Evolutionary conservation across 306 rosid genomes (phyloP), one percentile per base, ranked within the genome.

Genomic region (Herpetospermum pedunculosum): DNA sequence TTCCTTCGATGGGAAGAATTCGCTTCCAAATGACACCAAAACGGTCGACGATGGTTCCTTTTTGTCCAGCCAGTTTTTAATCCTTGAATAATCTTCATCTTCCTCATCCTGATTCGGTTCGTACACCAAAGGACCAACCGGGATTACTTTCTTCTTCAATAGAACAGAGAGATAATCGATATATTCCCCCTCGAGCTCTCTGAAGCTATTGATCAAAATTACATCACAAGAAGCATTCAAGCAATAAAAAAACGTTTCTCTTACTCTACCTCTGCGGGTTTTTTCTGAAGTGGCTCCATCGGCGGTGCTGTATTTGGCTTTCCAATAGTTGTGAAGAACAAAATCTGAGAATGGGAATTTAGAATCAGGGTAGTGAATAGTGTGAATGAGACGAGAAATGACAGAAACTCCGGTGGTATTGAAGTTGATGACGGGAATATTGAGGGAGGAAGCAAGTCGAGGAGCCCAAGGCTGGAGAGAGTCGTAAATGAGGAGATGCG

Each of bases 401-500:
- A 54, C 37, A 29, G 43, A 53, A 8, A 73, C 73, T 4, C 71
- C 41, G 8, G 52, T 12, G 6, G 68, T 43, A 29, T 59, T 23
- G 65, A 74, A 80, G 25, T 44, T 29, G 58, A 83, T 63, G 1
- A 80, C 46, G 1, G 80, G 80, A 26, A 80, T 77, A 15, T 77
- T 71, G 18, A 34, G 74, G 3, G 57, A 69, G 16, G 58, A 74
- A 8, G 86, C 83, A 0, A 70, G 5, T 0, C 25, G 29, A 2
- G 81, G 81, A 3, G 83, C 86, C 83, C 83, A 79, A 0, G 76
- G 79, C 10, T 76, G 83, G 28, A 83, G 49, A 60, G 38, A 68
- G 71, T 77, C 86, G 37, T 80, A 80, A 0, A 83, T 74, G 26
- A 83, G 69, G 64, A 83, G 58, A 68, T 77, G 77, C 1, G 79